Conservation (phyloP, 2,329 filamentous ascomycete genomes). For the Monilinia fructicola region DNA sequence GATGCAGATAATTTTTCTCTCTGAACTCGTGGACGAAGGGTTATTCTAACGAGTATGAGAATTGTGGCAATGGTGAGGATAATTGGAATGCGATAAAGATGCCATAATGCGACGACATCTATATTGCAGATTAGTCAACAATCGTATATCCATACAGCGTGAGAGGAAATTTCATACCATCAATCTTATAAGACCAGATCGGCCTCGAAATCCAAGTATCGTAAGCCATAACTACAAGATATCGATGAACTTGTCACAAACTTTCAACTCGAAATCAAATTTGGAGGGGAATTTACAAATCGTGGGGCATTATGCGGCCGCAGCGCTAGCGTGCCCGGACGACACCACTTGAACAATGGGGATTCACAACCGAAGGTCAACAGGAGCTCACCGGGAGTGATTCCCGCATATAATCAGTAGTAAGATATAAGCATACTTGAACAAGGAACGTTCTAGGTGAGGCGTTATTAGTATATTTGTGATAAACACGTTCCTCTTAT, state of each 20-base stretch:
- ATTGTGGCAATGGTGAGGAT: constrained; percentile 44
- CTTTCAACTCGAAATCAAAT: constrained; percentile 10
- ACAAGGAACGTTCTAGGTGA: no score
- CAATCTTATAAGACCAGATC: constrained; percentile 27
- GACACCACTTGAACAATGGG: not conserved
- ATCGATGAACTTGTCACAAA: not conserved
- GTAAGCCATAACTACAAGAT: constrained; percentile 16
- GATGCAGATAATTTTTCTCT: constrained; percentile 39
- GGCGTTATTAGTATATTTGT: no score
- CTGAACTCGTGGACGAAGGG: constrained; percentile 39
- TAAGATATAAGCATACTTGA: no score
- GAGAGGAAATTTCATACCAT: constrained; percentile 26
- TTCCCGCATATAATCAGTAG: no score
- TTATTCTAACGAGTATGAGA: constrained; percentile 42
- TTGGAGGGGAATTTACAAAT: constrained; percentile 20
- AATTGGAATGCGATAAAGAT: constrained; percentile 48
- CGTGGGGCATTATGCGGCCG: constrained; percentile 16
- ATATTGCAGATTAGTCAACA: constrained; percentile 10
- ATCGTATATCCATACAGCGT: not conserved
- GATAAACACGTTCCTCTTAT: not conserved
- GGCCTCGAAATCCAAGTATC: constrained; percentile 26
- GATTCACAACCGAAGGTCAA: not conserved
- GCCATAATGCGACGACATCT: constrained; percentile 45
- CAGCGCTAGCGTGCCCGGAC: constrained; percentile 1
- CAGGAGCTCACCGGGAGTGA: not conserved